Evolutionary conservation across 345 rosid genomes (phyloP).

Genomic region (Pistacia integerrima): DNA sequence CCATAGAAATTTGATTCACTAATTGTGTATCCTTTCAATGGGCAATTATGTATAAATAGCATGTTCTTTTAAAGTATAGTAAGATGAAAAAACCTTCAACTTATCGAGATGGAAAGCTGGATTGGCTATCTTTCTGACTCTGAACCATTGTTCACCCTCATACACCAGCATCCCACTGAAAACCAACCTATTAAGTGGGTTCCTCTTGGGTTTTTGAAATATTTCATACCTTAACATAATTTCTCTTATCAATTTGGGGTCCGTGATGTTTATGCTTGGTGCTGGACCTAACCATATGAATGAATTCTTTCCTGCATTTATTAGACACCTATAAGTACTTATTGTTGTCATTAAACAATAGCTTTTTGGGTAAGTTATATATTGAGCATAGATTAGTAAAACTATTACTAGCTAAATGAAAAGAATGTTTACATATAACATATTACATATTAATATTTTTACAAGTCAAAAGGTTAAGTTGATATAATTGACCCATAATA

Average conservation of each 20-base stretch:
- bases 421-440: no score
- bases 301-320: conserved; percentile 39
- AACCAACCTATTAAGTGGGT: conserved; percentile 34
- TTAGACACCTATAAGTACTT: background rate
- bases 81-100: conserved; percentile 42
- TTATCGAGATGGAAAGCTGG: conserved; percentile 66
- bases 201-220: conserved; percentile 34
- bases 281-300: conserved; percentile 55
- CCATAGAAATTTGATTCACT: no score
- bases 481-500: no score
- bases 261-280: conserved; percentile 39
- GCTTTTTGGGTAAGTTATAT: background rate
- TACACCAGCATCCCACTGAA: conserved; percentile 33
- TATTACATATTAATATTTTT: no score
- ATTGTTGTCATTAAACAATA: no score
- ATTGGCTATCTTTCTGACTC: conserved; percentile 46
- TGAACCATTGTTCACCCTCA: conserved; percentile 60
- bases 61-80: background rate
- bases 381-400: background rate
- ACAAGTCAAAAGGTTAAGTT: no score
- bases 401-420: background rate
- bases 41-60: background rate
- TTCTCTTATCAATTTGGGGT: conserved; percentile 50
- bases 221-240: conserved; percentile 40
- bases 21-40: no score